These are phyloP conservation scores for Apiospora rasikravindrae DNA, from an alignment of 2,329 filamentous ascomycete genomes.

Conservation along the genomic window DNA sequence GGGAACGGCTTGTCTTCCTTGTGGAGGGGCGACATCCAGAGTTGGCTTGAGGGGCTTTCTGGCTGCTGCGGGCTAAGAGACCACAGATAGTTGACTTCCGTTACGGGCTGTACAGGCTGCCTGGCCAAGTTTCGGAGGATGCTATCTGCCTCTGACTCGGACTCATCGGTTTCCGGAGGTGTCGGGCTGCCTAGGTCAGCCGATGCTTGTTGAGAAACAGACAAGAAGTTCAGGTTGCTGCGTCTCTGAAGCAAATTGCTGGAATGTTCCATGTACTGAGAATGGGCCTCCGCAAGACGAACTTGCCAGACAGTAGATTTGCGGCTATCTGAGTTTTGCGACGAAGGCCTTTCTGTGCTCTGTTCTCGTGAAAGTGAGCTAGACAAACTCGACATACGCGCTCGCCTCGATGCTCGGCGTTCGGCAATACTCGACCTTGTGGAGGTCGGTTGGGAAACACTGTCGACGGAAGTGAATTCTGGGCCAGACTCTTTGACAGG, in stretches of 20 bases:
- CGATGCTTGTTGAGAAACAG: constrained; percentile 41
- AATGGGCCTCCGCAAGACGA: constrained; percentile 51
- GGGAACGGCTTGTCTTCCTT: constrained; percentile 7
- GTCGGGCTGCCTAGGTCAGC: constrained; percentile 56
- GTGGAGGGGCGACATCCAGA: constrained; percentile 30
- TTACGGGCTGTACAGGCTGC: constrained; percentile 19
- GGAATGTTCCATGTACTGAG: constrained; percentile 49
- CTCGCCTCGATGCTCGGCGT: constrained; percentile 44
- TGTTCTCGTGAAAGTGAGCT: constrained; percentile 32
- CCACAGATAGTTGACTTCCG: constrained; percentile 31
- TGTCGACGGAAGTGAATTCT: background rate
- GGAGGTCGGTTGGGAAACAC: constrained; percentile 31
- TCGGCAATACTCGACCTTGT: constrained; percentile 43
- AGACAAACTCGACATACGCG: constrained; percentile 37
- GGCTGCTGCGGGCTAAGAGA: constrained; percentile 24
- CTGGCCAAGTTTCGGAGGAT: constrained; percentile 24
- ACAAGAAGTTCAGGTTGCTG: constrained; percentile 45
- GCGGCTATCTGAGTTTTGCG: constrained; percentile 39
- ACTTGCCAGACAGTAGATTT: constrained; percentile 50
- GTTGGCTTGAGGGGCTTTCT: constrained; percentile 23
- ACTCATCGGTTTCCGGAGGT: constrained; percentile 58
- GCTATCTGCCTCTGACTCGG: constrained; percentile 44
- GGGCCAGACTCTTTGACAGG: constrained; percentile 41
- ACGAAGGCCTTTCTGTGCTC: constrained; percentile 34
- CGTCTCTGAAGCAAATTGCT: constrained; percentile 43